Base-by-base conservation (phyloP, 371 early-diverging fungal genomes). In the Mycotypha africana region DNA sequence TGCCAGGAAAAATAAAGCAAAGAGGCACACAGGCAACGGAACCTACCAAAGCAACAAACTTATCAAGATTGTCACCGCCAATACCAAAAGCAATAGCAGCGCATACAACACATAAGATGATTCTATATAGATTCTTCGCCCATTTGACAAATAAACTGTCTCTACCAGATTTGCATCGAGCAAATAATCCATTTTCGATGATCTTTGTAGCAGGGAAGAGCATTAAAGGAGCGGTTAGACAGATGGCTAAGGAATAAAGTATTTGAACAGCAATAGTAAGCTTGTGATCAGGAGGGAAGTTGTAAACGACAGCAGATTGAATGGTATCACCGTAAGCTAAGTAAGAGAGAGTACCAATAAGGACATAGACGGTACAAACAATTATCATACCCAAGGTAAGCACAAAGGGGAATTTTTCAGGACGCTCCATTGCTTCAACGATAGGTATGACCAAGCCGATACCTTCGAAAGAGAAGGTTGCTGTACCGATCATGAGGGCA, bases 401-500 rank as follows among this genome's bases (percentile, higher is more conserved):
- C 2, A 85, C 84, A 17, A 52, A 49, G 11, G 77, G 71, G 56
- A 90, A 88, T 47, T 76, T 62, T 30, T 70, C 67, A 12, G 79
- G 79, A 21, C 66, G 63, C 24, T 69, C 58, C 79, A 81, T 79
- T 9, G 78, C 66, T 53, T 81, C 77, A 5, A 65, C 76, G 38
- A 79, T 74, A 10, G 80, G 80, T 22, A 79, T 67, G 16, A 79
- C 45, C 21, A 89, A 51, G 21, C 88, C 84, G 51, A 87, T 83
- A 26, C 90, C 90, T 60, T 89, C 90, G 56, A 86, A 89, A 8
- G 87, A 82, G 58, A 82, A 89, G 33, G 87, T 78, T 9, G 87
- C 82, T 4, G 88, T 88, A 19, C 89, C 88, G 49, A 87, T 76
- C 63, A 86, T 83, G n/a, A 89, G 65, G 2, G 83, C 74, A 61